Base-by-base conservation (phyloP, 1,284 basidiomycete species). In the Pulveroboletus sp. region DNA sequence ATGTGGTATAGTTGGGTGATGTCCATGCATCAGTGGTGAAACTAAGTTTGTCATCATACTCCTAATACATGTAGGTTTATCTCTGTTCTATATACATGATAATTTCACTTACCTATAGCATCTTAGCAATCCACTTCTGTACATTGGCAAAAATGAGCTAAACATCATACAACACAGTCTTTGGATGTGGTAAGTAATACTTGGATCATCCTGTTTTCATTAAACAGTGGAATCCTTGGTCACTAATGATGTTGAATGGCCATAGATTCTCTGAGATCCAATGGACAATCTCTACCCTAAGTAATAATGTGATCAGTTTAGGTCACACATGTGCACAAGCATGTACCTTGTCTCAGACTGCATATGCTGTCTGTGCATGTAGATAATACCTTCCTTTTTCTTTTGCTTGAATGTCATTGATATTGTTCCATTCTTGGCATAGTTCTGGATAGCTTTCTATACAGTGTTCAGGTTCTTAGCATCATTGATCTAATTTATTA, bases 361-460 rank as follows among this genome's bases (percentile, higher is more conserved):
- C 11, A 54, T 72, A 69, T 20, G 53, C 24, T 46, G 52, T 25
- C 29, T 40, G 53, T 22, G 49, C 25, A 28, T 28, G 46, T 51
- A 54, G 25, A 22, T 18, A 18, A 44, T 0, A 3, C 10, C 11
- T 9, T 18, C 40, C 35, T 54, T 54, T 15, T 25, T 33, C 18
- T 52, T 43, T 2, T 20, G 2, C 35, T 52, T 10, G 8, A 36
- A 49, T 1, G 29, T 29, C 5, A 31, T 36, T 35, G 24, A 20
- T 29, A 54, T 49, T 12, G 24, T 9, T 7, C 49, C 24, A 26
- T 51, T 26, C 25, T 14, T 12, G 43, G 24, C 5, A 5, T 51
- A n/a, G 8, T 43, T n/a, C n/a, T n/a, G 5, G n/a, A 51, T 31
- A 4, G 3, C 22, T 8, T 22, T 18, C 11, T 14, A 8, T 28